phyloP scores from a whole-genome alignment of 1,284 basidiomycete species.

The Ceratobasidium theobromae region DNA sequence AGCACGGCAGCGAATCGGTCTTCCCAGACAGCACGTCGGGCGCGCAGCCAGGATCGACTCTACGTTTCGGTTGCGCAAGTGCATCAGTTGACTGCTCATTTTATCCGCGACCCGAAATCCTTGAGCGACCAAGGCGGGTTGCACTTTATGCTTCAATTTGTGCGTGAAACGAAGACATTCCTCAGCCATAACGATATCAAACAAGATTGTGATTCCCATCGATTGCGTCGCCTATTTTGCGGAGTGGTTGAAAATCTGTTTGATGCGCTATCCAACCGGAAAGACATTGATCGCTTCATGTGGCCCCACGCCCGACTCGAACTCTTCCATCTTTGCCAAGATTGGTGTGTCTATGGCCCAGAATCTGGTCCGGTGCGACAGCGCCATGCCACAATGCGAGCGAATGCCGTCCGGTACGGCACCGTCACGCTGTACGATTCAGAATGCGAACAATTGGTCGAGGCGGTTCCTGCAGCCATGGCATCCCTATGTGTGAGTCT shows the following conservation, averaged over 20 bases:
- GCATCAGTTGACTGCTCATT: conserved; percentile 80
- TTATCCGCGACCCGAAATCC: conserved; percentile 71
- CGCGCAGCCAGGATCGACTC: conserved; percentile 74
- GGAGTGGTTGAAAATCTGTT: conserved; percentile 85
- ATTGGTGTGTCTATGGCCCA: conserved; percentile 88
- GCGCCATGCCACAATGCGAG: conserved; percentile 73
- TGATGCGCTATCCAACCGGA: conserved; percentile 58
- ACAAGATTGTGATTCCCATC: conserved; percentile 78
- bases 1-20: conserved; percentile 37
- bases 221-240: conserved; percentile 86
- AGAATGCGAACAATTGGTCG: conserved; percentile 58
- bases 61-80: conserved; percentile 90
- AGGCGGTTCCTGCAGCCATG: conserved; percentile 78
- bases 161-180: conserved; percentile 79
- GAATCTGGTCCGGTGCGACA: conserved; percentile 75
- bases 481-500: conserved; percentile 78
- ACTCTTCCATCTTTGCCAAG: conserved; percentile 85
- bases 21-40: conserved; percentile 51
- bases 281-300: conserved; percentile 74
- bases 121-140: conserved; percentile 72
- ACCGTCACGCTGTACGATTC: conserved; percentile 37
- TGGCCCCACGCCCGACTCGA: conserved; percentile 72
- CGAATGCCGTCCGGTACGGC: conserved; percentile 54
- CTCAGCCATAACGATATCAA: conserved; percentile 70
- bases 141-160: conserved; percentile 80